These are phyloP conservation scores for Tolypocladium album DNA, from an alignment of 2,329 filamentous ascomycete genomes.

Conservation along the genomic window DNA sequence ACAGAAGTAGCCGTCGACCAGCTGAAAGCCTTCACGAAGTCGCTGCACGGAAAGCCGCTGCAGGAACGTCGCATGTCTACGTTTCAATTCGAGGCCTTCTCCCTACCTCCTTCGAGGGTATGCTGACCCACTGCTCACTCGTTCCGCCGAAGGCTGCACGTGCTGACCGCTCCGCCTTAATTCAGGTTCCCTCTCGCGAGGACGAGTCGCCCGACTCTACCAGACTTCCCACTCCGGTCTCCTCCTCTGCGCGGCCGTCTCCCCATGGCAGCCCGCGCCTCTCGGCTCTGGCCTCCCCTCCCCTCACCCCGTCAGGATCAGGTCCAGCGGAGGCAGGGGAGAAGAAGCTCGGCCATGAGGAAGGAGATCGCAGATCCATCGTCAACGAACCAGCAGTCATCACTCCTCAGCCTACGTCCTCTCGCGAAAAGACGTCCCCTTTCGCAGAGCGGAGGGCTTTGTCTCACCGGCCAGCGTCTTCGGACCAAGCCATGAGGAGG, in stretches of 20 bases:
- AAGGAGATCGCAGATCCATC: constrained; percentile 28
- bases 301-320: constrained; percentile 77
- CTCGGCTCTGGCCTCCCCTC: constrained; percentile 73
- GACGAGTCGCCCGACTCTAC: constrained; percentile 50
- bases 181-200: constrained; percentile 50
- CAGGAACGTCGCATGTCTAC: constrained; percentile 78
- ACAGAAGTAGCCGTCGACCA: constrained; percentile 46
- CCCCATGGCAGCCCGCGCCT: constrained; percentile 56
- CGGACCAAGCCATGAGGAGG: constrained; percentile 29
- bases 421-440: constrained; percentile 38
- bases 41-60: constrained; percentile 61
- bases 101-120: constrained; percentile 75
- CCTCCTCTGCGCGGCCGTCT: constrained; percentile 55
- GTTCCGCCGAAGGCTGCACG: neutral
- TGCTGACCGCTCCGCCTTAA: neutral
- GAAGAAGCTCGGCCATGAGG: constrained; percentile 18
- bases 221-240: constrained; percentile 52
- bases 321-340: constrained; percentile 23
- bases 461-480: constrained; percentile 31
- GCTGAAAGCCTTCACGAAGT: constrained; percentile 60
- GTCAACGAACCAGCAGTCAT: constrained; percentile 36
- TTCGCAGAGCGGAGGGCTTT: constrained; percentile 27
- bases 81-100: constrained; percentile 84
- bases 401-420: constrained; percentile 56
- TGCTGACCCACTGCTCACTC: constrained; percentile 22